Evolutionary conservation across 75 land plant species (phyloP), one percentile per base, ranked within the genome.

Genomic region (Adiantum capillusveneris): DNA sequence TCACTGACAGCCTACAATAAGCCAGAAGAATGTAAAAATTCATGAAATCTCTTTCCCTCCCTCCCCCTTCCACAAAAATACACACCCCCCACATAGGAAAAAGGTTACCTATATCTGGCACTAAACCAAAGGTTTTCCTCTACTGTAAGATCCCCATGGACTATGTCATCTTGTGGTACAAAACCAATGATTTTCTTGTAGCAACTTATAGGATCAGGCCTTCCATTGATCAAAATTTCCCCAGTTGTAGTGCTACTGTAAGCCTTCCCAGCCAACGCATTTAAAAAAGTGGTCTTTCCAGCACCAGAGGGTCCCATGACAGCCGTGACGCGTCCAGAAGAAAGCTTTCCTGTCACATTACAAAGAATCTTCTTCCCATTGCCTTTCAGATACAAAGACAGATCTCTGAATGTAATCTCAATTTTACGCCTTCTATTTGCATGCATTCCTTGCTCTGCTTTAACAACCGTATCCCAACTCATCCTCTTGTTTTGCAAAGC

Each of bases 221-320:
- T 80, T 51, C 95, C 95, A 79, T 92, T 92, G 31, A 92, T 79
- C 41, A 87, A 72, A 49, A 92, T 72, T 25, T 53, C 53, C 39
- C 97, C 97, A 25, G 76, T 68, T 43, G 69, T 70, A 18, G 31
- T 61, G 53, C 96, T 84, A 25, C 81, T 77, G 0, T 81, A 75
- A 13, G 72, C 64, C 56, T 92, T 88, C 56, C 97, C 97, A 1
- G 87, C 82, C 49, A 92, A 28, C 57, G 96, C 97, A 74, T 75
- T 80, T 51, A 92, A 71, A 75, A 92, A 92, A 42, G 95, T 88
- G 11, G 97, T 92, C 69, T 92, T 92, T 18, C 97, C 97, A 66
- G 97, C 97, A 11, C 97, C 97, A 45, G 95, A 88, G 31, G 97
- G 97, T 28, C 97, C 97, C 97, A 92, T 92, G 29, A 92, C 79